These are phyloP conservation scores for Pyrus hybrid DNA, from an alignment of 331 rosid species.

Conservation along the genomic window DNA sequence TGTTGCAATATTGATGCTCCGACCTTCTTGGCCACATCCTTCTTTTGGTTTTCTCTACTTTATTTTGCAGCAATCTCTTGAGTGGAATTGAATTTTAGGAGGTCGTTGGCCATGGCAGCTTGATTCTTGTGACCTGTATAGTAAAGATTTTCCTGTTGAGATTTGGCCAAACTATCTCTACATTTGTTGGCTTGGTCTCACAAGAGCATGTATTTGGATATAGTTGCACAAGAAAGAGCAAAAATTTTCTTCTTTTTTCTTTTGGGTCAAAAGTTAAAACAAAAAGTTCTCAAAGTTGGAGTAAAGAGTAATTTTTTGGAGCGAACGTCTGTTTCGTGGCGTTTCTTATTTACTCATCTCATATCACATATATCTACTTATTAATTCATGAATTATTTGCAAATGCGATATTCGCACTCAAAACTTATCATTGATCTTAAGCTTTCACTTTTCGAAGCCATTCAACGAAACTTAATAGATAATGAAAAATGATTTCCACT, in stretches of 20 bases:
- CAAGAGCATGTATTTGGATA: too few relatives aligned
- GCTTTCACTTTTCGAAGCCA: background rate
- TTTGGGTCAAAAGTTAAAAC: too few relatives aligned
- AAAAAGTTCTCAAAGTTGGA: too few relatives aligned
- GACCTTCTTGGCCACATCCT: conserved; percentile 21
- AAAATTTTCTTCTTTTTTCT: too few relatives aligned
- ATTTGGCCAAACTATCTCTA: background rate
- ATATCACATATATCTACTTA: too few relatives aligned
- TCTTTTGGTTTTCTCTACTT: background rate
- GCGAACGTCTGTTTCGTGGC: too few relatives aligned
- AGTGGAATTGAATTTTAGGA: conserved; percentile 6
- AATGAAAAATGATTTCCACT: too few relatives aligned
- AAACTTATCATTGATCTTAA: background rate
- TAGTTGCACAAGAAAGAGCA: too few relatives aligned
- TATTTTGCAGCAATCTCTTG: background rate
- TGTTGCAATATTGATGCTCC: conserved; percentile 26
- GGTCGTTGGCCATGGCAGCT: conserved; percentile 20
- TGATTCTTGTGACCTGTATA: conserved; percentile 45
- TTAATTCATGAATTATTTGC: background rate
- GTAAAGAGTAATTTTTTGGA: too few relatives aligned
- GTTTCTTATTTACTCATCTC: too few relatives aligned
- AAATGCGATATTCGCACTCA: background rate
- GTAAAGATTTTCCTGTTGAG: conserved; percentile 2
- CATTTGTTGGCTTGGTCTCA: background rate
- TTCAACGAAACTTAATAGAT: background rate